phyloP scores from a whole-genome alignment of 257 asterid genomes.

The Solanum dulcamara region DNA sequence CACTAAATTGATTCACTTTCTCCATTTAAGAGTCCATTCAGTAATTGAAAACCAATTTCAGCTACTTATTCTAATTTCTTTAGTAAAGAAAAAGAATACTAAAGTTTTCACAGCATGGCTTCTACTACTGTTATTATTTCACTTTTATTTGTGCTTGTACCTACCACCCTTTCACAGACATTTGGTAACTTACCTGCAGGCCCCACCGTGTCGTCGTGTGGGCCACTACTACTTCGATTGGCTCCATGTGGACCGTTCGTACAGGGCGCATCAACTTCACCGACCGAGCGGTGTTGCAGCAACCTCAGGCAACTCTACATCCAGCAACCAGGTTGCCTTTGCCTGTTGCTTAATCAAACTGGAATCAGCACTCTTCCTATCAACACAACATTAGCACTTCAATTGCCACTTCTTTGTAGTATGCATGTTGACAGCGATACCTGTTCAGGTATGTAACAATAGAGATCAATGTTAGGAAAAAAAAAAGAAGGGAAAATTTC shows the following conservation, averaged over 20 bases:
- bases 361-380: constrained; percentile 30
- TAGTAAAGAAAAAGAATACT: not conserved
- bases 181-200: not conserved
- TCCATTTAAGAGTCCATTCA: not conserved
- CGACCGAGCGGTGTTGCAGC: constrained; percentile 38
- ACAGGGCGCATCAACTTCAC: constrained; percentile 37
- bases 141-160: not conserved
- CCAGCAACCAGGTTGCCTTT: constrained; percentile 35
- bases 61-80: not conserved
- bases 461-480: too few species aligned
- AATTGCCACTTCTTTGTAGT: constrained; percentile 48
- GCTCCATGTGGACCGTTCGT: constrained; percentile 53
- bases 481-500: too few species aligned
- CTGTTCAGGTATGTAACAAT: constrained; percentile 23
- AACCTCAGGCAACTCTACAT: constrained; percentile 29
- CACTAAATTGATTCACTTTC: constrained; percentile 18
- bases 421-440: constrained; percentile 22
- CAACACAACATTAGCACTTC: constrained; percentile 49
- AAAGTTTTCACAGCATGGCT: not conserved
- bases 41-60: not conserved
- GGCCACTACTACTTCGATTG: constrained; percentile 28
- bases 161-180: constrained; percentile 14
- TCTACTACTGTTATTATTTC: not conserved
- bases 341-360: constrained; percentile 39
- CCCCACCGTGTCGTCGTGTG: constrained; percentile 27